These are phyloP conservation scores for Sordaria brevicollis DNA, from an alignment of 495 filamentous ascomycete genomes.

Conservation along the genomic window DNA sequence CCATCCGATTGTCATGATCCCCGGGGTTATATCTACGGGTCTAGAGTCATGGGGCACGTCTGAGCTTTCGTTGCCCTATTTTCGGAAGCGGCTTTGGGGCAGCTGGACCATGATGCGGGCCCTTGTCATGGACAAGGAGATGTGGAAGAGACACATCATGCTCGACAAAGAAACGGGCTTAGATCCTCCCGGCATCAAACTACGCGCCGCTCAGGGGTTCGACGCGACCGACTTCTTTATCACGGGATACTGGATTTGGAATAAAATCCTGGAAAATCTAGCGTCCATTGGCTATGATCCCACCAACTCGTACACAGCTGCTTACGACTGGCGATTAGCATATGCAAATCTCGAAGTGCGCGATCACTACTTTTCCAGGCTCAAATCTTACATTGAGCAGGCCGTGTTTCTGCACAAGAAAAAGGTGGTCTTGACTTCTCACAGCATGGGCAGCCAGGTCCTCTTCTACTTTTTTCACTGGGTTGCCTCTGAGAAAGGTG, in stretches of 20 bases:
- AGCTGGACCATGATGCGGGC: constrained; percentile 98
- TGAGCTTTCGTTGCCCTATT: constrained; percentile 72
- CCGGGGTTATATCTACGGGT: constrained; percentile 94
- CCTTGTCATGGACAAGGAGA: constrained; percentile 81
- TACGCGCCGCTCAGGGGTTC: constrained; percentile 92
- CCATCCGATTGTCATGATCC: constrained; percentile 92
- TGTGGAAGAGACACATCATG: constrained; percentile 96
- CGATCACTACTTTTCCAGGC: constrained; percentile 84
- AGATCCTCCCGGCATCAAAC: constrained; percentile 85
- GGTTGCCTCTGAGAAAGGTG: constrained; percentile 73
- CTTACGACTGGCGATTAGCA: constrained; percentile 96
- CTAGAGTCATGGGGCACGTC: constrained; percentile 93
- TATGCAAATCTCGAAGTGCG: constrained; percentile 79
- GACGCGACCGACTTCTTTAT: constrained; percentile 97
- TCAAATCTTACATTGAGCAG: constrained; percentile 85
- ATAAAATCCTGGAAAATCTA: constrained; percentile 92
- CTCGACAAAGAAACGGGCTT: constrained; percentile 83
- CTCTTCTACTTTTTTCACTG: constrained; percentile 96
- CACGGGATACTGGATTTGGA: constrained; percentile 95
- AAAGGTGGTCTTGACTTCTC: constrained; percentile 81
- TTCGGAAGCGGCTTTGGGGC: constrained; percentile 88
- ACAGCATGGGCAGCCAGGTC: constrained; percentile 96
- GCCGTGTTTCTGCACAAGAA: constrained; percentile 55
- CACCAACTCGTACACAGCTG: constrained; percentile 87
- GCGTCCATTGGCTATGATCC: constrained; percentile 95